Percentiles rank a stretch among this genome's conserved stretches.
Evolutionary conservation across 139 green algal genomes (phyloP).

Genomic region (Chlamydomonas eustigma): DNA sequence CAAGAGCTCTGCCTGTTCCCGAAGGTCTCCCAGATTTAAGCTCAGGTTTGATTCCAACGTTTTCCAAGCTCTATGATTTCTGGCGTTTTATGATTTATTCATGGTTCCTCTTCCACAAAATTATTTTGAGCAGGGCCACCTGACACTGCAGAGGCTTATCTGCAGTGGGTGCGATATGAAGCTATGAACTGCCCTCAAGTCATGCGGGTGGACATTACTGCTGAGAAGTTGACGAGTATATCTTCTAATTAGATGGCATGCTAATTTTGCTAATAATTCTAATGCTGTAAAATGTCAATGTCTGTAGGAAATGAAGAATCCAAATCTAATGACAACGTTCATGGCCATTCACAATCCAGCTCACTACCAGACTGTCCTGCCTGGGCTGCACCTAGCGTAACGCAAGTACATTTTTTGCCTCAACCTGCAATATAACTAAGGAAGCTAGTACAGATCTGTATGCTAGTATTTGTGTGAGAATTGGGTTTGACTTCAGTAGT

Average conservation of each 20-base stretch:
- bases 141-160: conserved; percentile 47
- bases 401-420: too few species aligned
- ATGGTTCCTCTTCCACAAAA: neutral
- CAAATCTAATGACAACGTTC: too few species aligned
- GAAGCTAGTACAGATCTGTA: too few species aligned
- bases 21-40: neutral
- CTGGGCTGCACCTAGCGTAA: neutral
- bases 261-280: too few species aligned
- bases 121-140: neutral
- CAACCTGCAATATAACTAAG: too few species aligned
- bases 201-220: conserved; percentile 31
- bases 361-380: neutral
- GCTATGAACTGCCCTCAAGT: conserved; percentile 38
- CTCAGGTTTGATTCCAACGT: too few species aligned
- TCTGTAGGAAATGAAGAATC: too few species aligned
- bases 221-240: neutral
- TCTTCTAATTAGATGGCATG: too few species aligned
- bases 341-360: neutral
- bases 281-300: too few species aligned
- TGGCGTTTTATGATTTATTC: conserved; percentile 51
- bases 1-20: conserved; percentile 55
- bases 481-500: too few species aligned
- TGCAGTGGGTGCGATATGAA: conserved; percentile 44
- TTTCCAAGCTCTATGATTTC: conserved; percentile 59
- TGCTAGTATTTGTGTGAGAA: too few species aligned